Evolutionary conservation across 805 yeast species (phyloP).

Genomic region (Ogataea dorogensis): DNA sequence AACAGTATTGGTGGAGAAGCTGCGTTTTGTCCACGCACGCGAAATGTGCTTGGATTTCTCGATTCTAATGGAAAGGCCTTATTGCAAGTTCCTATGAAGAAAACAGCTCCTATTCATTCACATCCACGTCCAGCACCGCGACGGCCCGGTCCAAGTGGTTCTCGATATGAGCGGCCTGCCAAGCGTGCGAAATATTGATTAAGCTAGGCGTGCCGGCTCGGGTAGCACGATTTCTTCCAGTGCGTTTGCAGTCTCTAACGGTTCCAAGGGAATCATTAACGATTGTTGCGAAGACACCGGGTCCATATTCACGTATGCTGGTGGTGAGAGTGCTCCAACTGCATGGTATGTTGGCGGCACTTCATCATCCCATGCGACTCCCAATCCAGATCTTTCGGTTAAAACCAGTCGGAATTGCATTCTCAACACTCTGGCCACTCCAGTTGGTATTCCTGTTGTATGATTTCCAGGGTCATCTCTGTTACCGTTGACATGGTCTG

Average conservation of each 20-base stretch:
- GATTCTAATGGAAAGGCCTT: constrained; percentile 20
- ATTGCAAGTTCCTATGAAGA: constrained; percentile 15
- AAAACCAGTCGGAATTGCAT: constrained; percentile 88
- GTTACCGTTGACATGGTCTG: constrained; percentile 30
- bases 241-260: constrained; percentile 13
- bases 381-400: constrained; percentile 91
- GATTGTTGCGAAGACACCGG: constrained; percentile 21
- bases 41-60: constrained; percentile 19
- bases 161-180: constrained; percentile 6
- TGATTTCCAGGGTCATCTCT: constrained; percentile 29
- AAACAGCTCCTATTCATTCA: constrained; percentile 3
- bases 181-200: constrained; percentile 8
- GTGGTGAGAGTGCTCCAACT: constrained; percentile 82
- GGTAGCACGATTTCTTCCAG: constrained; percentile 17
- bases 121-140: constrained; percentile 1
- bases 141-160: constrained; percentile 2
- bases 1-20: constrained; percentile 21
- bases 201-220: constrained; percentile 16
- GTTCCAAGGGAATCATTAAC: constrained; percentile 27
- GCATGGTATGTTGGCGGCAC: constrained; percentile 96
- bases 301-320: constrained; percentile 56
- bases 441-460: constrained; percentile 74
- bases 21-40: constrained; percentile 21
- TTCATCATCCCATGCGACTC: constrained; percentile 98
- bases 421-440: constrained; percentile 89